Base-by-base conservation (phyloP, 768 basidiomycete species). In the Leucosporidium scottii region DNA sequence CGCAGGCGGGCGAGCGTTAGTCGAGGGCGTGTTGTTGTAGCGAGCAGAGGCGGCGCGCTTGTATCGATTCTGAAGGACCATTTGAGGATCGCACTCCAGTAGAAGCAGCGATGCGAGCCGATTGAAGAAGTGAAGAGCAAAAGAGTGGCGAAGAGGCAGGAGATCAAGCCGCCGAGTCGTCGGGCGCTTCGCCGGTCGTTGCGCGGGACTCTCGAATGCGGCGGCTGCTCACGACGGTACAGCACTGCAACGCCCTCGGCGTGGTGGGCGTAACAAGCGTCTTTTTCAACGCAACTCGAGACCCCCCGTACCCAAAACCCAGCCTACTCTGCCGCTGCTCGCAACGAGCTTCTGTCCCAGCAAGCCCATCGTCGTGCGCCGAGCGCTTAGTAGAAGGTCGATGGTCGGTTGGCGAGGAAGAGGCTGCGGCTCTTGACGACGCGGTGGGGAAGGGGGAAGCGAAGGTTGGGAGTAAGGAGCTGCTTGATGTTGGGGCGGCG, bases 401-500 rank as follows among this genome's bases (percentile, higher is more conserved):
- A 74, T 3, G 75, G 75, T 27, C 75, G 60, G 66, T 70, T 67
- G 44, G 91, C 90, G 60, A 86, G 84, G 78, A 93, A 93, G 66
- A 86, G 90, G 74, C 87, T 86, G 74, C 85, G 87, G 70, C 81
- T 78, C 83, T 91, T 92, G 70, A 82, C 71, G 66, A 93, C 85
- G 64, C 96, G 89, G 79, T 82, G 81, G 69, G 94, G 92, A 59
- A 97, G 87, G 70, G 94, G 94, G 92, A 98, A 99, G 81, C 87
- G 93, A 84, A 98, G 89, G 69, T 84, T 82, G 68, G 93, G 93
- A 63, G 82, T 82, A 75, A 97, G 82, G 75, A 98, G 86, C 80
- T 99, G 96, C 82, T 88, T 93, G 85, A 97, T 97, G 85, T 97
- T 94, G 23, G 96, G 90, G 75, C 96, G 88, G 81, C 93, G 90